These are phyloP conservation scores for Scleroderma bovista DNA, from an alignment of 768 basidiomycete genomes.

Conservation along the genomic window DNA sequence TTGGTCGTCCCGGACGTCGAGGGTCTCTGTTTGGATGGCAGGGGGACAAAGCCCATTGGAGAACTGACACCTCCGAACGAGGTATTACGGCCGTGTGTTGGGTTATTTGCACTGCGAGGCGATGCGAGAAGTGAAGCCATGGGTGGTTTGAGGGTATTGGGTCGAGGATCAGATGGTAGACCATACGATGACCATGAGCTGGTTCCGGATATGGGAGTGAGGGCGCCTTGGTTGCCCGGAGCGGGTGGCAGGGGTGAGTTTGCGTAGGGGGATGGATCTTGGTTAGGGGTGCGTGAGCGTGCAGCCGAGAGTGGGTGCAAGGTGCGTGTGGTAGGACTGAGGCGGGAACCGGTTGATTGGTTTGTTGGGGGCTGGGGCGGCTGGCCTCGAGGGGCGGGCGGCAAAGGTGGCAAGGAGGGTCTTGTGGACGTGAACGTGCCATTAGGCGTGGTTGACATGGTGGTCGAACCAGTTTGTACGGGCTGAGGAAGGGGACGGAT, in stretches of 20 bases:
- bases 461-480: not conserved
- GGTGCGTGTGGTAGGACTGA: conserved; percentile 17
- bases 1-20: conserved; percentile 35
- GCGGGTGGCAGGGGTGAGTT: conserved; percentile 39
- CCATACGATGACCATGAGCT: conserved; percentile 44
- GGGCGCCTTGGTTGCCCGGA: conserved; percentile 32
- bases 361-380: conserved; percentile 47
- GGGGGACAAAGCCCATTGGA: conserved; percentile 31
- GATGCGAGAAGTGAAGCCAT: conserved; percentile 26
- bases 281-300: conserved; percentile 49
- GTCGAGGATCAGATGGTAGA: conserved; percentile 57
- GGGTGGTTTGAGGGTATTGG: conserved; percentile 34
- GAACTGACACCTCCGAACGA: conserved; percentile 44
- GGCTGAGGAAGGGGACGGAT: conserved; percentile 30
- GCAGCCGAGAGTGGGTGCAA: conserved; percentile 32
- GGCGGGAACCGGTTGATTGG: conserved; percentile 34
- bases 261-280: conserved; percentile 46
- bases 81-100: conserved; percentile 47
- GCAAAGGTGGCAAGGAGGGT: conserved; percentile 56
- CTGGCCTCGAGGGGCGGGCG: conserved; percentile 63
- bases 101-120: conserved; percentile 37
- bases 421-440: conserved; percentile 24
- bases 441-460: not conserved
- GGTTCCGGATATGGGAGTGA: conserved; percentile 32
- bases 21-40: conserved; percentile 38